Conservation (phyloP, 2,329 filamentous ascomycete species). For the Tolypocladium ovalisporum region DNA sequence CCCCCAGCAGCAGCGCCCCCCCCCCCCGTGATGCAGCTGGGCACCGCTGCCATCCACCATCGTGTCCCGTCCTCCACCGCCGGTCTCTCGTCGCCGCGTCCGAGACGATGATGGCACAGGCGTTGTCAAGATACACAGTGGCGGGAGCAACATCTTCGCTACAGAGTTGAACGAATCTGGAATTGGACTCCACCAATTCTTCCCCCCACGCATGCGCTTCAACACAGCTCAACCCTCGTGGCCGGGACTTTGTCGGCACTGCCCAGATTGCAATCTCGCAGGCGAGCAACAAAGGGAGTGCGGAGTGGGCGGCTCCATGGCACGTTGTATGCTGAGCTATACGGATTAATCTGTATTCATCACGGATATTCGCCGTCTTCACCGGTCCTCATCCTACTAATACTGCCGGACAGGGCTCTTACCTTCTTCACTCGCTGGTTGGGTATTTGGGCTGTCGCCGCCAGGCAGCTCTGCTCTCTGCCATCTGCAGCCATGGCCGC, state of each 20-base stretch:
- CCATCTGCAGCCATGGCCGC: not conserved
- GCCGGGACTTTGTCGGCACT: not conserved
- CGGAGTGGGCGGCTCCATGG: not conserved
- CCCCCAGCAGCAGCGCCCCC: conserved; percentile 1
- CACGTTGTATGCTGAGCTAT: not conserved
- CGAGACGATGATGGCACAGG: not conserved
- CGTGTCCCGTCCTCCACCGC: not conserved
- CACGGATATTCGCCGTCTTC: not conserved
- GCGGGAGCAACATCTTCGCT: not conserved
- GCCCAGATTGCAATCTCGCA: not conserved
- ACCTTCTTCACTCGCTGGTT: no score
- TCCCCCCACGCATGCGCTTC: not conserved
- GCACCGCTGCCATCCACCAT: not conserved
- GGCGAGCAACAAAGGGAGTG: not conserved
- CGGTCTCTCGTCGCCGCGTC: not conserved
- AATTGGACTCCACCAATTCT: not conserved
- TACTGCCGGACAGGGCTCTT: no score
- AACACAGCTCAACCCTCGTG: not conserved
- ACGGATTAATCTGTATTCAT: not conserved
- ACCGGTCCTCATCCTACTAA: not conserved
- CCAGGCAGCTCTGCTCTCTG: not conserved
- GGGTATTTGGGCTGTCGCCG: not conserved
- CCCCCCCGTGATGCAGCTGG: conserved; percentile 4
- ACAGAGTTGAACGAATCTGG: no score
- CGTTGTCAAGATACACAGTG: not conserved